Evolutionary conservation across 1,284 basidiomycete species (phyloP).

Genomic region (Fomitopsis schrenkii): DNA sequence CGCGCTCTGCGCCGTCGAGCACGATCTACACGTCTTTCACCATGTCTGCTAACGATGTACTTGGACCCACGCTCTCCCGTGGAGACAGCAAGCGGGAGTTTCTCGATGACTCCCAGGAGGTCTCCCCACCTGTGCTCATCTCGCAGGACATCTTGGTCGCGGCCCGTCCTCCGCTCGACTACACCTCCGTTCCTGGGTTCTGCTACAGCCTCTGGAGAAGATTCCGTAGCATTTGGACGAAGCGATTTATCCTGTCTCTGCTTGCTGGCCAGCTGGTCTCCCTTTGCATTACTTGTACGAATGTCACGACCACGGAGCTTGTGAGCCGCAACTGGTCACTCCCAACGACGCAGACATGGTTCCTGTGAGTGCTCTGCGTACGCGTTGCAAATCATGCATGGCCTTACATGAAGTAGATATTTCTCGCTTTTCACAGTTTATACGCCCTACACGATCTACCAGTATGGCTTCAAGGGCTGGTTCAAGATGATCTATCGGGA

Average conservation of each 20-base stretch:
- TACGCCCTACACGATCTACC: constrained; percentile 84
- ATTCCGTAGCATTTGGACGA: constrained; percentile 72
- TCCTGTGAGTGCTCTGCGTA: constrained; percentile 52
- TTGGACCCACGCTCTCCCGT: constrained; percentile 2
- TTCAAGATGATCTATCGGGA: constrained; percentile 63
- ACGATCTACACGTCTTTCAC: neutral
- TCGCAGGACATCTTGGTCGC: neutral
- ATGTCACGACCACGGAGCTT: constrained; percentile 77
- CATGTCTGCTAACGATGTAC: neutral
- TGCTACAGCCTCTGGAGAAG: constrained; percentile 46
- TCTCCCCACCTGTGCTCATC: constrained; percentile 1
- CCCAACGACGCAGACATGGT: constrained; percentile 78
- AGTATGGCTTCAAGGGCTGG: constrained; percentile 80
- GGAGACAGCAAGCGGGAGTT: constrained; percentile 13
- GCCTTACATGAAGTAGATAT: constrained; percentile 46
- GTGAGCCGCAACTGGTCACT: constrained; percentile 65
- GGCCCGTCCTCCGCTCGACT: constrained; percentile 53
- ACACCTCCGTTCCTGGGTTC: constrained; percentile 53
- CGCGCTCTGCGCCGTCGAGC: neutral
- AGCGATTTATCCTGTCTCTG: constrained; percentile 60
- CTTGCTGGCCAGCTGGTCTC: constrained; percentile 80
- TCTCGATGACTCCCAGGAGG: constrained; percentile 10
- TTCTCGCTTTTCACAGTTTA: constrained; percentile 71
- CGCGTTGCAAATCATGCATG: neutral
- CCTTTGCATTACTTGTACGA: constrained; percentile 82